Percentiles rank a stretch among this genome's conserved stretches.
phyloP scores from a whole-genome alignment of 352 stramenopile genomes.

The Globisporangium canariense region DNA sequence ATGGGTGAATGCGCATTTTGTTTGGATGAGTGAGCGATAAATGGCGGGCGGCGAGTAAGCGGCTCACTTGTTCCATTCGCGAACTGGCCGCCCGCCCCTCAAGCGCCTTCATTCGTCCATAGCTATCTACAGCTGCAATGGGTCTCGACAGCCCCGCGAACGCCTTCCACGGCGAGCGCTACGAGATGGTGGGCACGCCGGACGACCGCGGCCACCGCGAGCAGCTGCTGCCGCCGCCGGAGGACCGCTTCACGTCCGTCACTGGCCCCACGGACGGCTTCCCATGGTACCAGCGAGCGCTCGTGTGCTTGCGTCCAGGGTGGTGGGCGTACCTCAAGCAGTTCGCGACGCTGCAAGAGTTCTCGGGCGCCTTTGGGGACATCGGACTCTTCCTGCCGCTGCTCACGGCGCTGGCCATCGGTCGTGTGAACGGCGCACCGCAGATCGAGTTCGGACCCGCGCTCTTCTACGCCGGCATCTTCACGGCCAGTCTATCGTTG shows the following conservation, averaged over 20 bases:
- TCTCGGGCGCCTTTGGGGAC: slow-evolving; percentile 91
- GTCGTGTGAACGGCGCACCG: slow-evolving; percentile 55
- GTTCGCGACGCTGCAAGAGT: slow-evolving; percentile 73
- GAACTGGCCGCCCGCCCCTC: background rate
- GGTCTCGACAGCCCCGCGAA: slow-evolving; percentile 18
- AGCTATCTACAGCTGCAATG: background rate
- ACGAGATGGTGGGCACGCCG: slow-evolving; percentile 9
- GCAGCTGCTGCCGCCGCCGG: slow-evolving; percentile 25
- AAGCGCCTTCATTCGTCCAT: background rate
- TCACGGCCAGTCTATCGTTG: slow-evolving; percentile 82
- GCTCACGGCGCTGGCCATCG: slow-evolving; percentile 86
- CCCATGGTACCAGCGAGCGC: slow-evolving; percentile 41
- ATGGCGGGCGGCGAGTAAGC: too few relatives aligned
- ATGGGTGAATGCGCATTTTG: slow-evolving; percentile 3
- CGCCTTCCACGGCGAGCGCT: slow-evolving; percentile 19
- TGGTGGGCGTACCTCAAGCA: slow-evolving; percentile 59
- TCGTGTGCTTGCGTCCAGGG: slow-evolving; percentile 52
- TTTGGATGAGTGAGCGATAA: background rate
- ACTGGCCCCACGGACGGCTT: slow-evolving; percentile 46
- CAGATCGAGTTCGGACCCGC: slow-evolving; percentile 87
- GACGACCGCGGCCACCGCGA: slow-evolving; percentile 21
- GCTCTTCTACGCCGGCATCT: slow-evolving; percentile 91
- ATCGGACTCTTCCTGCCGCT: slow-evolving; percentile 93
- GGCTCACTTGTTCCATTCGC: slow-evolving; percentile 9
- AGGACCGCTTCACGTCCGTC: slow-evolving; percentile 34